A percentile compares a stretch with the other conserved stretches of the same genome.
Conservation (phyloP, 352 stramenopile genomes). For the Phytophthora sp. region DNA sequence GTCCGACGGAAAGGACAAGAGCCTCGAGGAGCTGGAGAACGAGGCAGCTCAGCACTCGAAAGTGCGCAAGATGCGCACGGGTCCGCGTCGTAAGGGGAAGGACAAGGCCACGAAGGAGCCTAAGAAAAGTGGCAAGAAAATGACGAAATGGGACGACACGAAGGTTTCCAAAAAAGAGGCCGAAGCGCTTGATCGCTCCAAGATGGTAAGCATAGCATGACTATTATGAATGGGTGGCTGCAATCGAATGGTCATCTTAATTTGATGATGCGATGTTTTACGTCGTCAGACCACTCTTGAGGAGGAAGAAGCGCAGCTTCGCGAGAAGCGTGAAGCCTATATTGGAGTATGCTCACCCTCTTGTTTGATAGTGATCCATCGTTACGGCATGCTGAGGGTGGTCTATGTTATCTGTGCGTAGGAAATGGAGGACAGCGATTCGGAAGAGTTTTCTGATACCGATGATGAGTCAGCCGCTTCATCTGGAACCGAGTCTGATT, state of each 20-base stretch:
- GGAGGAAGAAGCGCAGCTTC: slow-evolving; percentile 74
- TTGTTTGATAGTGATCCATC: background rate
- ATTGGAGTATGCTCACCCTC: slow-evolving; percentile 67
- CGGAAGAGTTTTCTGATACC: slow-evolving; percentile 67
- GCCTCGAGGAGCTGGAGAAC: slow-evolving; percentile 64
- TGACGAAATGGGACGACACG: slow-evolving; percentile 86
- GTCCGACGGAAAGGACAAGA: slow-evolving; percentile 57
- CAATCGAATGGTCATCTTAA: slow-evolving; percentile 2
- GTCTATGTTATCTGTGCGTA: slow-evolving; percentile 23
- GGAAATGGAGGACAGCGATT: slow-evolving; percentile 74
- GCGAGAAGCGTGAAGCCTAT: slow-evolving; percentile 77
- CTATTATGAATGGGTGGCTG: background rate
- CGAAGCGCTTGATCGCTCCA: slow-evolving; percentile 72
- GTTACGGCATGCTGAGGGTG: slow-evolving; percentile 3
- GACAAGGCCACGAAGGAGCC: slow-evolving; percentile 50
- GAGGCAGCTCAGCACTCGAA: slow-evolving; percentile 52
- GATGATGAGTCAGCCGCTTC: slow-evolving; percentile 75
- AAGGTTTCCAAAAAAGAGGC: slow-evolving; percentile 89
- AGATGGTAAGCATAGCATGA: slow-evolving; percentile 48
- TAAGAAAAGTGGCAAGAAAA: slow-evolving; percentile 82
- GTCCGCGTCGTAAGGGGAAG: slow-evolving; percentile 67
- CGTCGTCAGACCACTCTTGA: slow-evolving; percentile 59
- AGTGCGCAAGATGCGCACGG: slow-evolving; percentile 68
- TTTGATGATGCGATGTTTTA: background rate
- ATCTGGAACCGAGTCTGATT: slow-evolving; percentile 74